Base-by-base conservation (phyloP, 805 yeast species). In the Cyberlindnera bimundalis region DNA sequence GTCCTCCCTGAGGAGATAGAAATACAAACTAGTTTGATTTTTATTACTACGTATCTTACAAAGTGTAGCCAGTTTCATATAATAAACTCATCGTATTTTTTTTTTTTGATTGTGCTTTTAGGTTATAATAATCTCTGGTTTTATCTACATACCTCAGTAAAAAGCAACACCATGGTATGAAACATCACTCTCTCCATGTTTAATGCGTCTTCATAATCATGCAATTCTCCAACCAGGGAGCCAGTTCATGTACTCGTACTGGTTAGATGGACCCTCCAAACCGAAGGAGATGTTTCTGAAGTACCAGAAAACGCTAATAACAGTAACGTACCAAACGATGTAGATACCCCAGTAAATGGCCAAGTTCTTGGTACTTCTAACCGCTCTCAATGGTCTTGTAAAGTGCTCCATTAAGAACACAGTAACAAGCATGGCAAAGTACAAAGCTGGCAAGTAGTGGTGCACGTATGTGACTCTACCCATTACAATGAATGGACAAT, bases 381-480 rank as follows among this genome's bases (percentile, higher is more conserved):
- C 31, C 8, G 43, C 43, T 43, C 52, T 50, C 32, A 49, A 40
- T 19, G 61, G 56, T 29, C 55, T 55, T 15, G 59, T 51, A 46
- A 65, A 50, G 37, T 55, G 59, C 47, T 81, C 87, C 31, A 79
- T 58, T 40, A 72, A 62, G 58, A 76, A 80, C 5, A 74, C 73
- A 36, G 73, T 59, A 29, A 77, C 75, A 40, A 79, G 61, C 62
- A 81, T 66, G 37, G 88, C 87, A 61, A 85, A 85, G 64, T 85
- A 85, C 50, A 85, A 68, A 0, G 93, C 90, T 35, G 95, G 95
- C 56, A 84, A 68, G 61, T 85, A 85, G 66, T 85, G 95, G 61
- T 85, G 95, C 33, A 83, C 87, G 55, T 85, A 85, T 0, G 91
- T 83, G 51, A 85, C 93, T 71, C 95, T 76, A 13, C 88, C 83